Percentiles rank a stretch among this genome's conserved stretches.
phyloP scores from a whole-genome alignment of 768 basidiomycete species.

The Psilocybe cyanescens region DNA sequence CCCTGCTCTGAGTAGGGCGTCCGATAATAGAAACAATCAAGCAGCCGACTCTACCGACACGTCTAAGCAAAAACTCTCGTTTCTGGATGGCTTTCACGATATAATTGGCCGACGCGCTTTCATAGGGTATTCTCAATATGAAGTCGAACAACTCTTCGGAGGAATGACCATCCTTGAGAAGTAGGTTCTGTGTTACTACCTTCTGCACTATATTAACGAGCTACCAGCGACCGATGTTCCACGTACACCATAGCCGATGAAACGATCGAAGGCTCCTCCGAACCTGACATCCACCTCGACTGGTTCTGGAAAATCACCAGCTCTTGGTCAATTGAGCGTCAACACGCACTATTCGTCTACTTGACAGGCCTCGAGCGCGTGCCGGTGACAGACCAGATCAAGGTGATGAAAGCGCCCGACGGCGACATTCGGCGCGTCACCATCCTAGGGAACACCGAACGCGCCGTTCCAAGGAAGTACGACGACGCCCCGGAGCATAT shows the following conservation, averaged over 20 bases:
- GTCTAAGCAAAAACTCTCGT: slow-evolving; percentile 19
- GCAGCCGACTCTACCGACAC: background rate
- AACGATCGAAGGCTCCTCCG: slow-evolving; percentile 11
- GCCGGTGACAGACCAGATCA: slow-evolving; percentile 28
- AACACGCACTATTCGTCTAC: slow-evolving; percentile 25
- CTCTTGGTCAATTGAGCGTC: slow-evolving; percentile 27
- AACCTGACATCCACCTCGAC: slow-evolving; percentile 25
- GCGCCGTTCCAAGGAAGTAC: slow-evolving; percentile 26
- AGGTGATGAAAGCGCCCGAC: slow-evolving; percentile 29
- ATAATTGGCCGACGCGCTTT: slow-evolving; percentile 25
- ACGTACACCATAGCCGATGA: slow-evolving; percentile 13
- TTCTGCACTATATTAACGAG: background rate
- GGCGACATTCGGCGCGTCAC: slow-evolving; percentile 29
- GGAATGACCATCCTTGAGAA: slow-evolving; percentile 25
- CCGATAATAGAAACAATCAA: background rate
- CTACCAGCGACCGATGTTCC: slow-evolving; percentile 19
- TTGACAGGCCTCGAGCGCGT: slow-evolving; percentile 30
- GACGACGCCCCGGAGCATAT: slow-evolving; percentile 31
- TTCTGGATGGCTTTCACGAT: slow-evolving; percentile 28
- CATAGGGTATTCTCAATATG: slow-evolving; percentile 21
- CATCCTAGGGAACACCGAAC: slow-evolving; percentile 29
- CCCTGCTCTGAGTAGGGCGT: slow-evolving; percentile 14
- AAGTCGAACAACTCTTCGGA: slow-evolving; percentile 27
- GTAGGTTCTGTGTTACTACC: slow-evolving; percentile 8
- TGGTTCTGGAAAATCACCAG: slow-evolving; percentile 28